These are phyloP conservation scores for Xylaria sp. DNA, from an alignment of 2,329 filamentous ascomycete genomes.

Conservation along the genomic window DNA sequence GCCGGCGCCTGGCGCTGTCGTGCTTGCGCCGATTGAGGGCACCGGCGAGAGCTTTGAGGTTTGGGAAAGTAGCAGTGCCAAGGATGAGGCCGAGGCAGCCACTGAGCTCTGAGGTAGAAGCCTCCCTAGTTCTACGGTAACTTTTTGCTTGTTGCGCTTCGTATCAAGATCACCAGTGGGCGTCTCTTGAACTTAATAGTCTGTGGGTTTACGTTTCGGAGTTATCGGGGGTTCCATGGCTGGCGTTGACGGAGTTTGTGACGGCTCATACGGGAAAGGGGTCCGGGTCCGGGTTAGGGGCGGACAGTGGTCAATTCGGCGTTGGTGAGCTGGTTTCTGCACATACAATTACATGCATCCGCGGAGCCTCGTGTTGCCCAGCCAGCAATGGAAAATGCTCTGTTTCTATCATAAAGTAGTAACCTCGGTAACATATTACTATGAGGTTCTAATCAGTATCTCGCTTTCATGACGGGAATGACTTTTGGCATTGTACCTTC, in stretches of 20 bases:
- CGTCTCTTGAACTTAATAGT: conserved; percentile 4
- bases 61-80: conserved; percentile 64
- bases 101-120: conserved; percentile 23
- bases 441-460: too few species aligned
- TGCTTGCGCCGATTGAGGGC: conserved; percentile 52
- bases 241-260: conserved; percentile 1
- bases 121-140: background rate
- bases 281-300: too few species aligned
- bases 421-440: background rate
- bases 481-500: too few species aligned
- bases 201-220: conserved; percentile 9
- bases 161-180: conserved; percentile 1
- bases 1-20: conserved; percentile 39
- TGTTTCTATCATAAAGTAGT: background rate
- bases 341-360: conserved; percentile 22
- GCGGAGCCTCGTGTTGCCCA: conserved; percentile 7
- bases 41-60: conserved; percentile 59
- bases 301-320: background rate
- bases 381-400: conserved; percentile 10
- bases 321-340: conserved; percentile 15
- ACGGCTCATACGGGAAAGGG: background rate
- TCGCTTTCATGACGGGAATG: too few species aligned
- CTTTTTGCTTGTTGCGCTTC: background rate
- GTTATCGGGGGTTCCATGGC: conserved; percentile 3
- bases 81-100: conserved; percentile 47